phyloP scores from a whole-genome alignment of 2,329 filamentous ascomycete species.

The Fonsecaea erecta region DNA sequence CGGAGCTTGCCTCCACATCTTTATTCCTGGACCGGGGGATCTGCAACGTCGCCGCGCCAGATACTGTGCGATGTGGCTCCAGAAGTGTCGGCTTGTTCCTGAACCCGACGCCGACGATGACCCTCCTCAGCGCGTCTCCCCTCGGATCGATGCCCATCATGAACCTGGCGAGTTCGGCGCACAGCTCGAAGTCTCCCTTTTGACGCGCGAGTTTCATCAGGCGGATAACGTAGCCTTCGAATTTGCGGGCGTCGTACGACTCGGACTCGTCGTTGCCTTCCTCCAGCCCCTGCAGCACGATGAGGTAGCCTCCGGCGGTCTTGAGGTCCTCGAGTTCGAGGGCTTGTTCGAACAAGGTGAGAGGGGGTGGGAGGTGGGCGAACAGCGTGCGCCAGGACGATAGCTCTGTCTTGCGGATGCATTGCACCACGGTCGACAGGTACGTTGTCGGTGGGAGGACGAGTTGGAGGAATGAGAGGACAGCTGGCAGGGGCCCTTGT shows the following conservation, averaged over 20 bases:
- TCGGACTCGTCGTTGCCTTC: slow-evolving; percentile 49
- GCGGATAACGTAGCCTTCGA: slow-evolving; percentile 67
- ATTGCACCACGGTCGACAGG: slow-evolving; percentile 93
- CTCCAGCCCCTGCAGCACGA: slow-evolving; percentile 83
- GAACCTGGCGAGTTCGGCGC: slow-evolving; percentile 93
- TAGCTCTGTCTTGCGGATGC: slow-evolving; percentile 94
- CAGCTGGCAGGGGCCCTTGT: slow-evolving; percentile 50
- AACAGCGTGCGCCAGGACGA: slow-evolving; percentile 95
- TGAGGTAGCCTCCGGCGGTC: slow-evolving; percentile 93
- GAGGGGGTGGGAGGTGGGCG: slow-evolving; percentile 83
- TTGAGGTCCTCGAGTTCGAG: slow-evolving; percentile 83
- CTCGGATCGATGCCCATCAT: slow-evolving; percentile 88
- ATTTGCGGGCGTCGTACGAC: slow-evolving; percentile 30
- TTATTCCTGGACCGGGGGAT: slow-evolving; percentile 14
- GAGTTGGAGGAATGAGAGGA: slow-evolving; percentile 68
- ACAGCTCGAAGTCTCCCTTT: slow-evolving; percentile 91
- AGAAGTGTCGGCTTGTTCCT: slow-evolving; percentile 20
- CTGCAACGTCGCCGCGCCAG: slow-evolving; percentile 6
- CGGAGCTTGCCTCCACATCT: slow-evolving; percentile 9
- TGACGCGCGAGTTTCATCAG: slow-evolving; percentile 79
- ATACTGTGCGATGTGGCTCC: slow-evolving; percentile 10
- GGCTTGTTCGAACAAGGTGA: slow-evolving; percentile 91
- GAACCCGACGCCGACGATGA: slow-evolving; percentile 48
- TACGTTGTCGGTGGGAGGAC: slow-evolving; percentile 74
- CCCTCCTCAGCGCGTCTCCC: slow-evolving; percentile 70